Base-by-base conservation (phyloP, 148 eudicot species). In the Polygonum maritimum region DNA sequence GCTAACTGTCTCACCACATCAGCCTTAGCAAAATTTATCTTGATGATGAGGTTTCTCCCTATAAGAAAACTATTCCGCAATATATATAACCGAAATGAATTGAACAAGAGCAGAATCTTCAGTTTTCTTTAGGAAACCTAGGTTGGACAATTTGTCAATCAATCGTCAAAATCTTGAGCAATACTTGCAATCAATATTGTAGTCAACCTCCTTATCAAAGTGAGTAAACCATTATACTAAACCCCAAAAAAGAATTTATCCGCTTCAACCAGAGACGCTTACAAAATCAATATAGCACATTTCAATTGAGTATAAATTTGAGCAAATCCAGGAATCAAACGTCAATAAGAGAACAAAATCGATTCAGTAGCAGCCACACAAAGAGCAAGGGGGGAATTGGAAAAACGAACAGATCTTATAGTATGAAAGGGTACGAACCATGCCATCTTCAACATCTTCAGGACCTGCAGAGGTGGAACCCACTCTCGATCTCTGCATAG, bases 401-500 rank as follows among this genome's bases (percentile, higher is more conserved):
- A 71, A 13, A 48, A 52, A 62, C 26, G 45, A 15, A 36, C 40
- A 36, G 44, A 36, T 62, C 70, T 35, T 65, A 39, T 60, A 19
- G 80, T 78, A 87, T 82, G 83, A 80, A 90, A 88, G 80, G 88
- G 90, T 82, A 90, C 96, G 80, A 90, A 90, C 96, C 96, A 90
- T 87, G 86, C 96, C 96, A 83, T 90, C 96, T 4, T 90, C 91
- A 75, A 90, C 77, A 78, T 88, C 96, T 0, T 90, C 96, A 3
- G 89, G 96, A 13, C 78, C 89, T 69, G 77, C 92, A 48, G 82
- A 79, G 77, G 87, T 77, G 21, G 92, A 84, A 47, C 92, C 96
- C 70, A 88, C 57, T 86, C 89, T 86, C 1, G 92, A 74, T 84
- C 92, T 83, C 78, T 90, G 96, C 96, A 90, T 90, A 82, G 96